These are phyloP conservation scores for Starmerella vitae DNA, from an alignment of 805 yeast species.

Conservation along the genomic window DNA sequence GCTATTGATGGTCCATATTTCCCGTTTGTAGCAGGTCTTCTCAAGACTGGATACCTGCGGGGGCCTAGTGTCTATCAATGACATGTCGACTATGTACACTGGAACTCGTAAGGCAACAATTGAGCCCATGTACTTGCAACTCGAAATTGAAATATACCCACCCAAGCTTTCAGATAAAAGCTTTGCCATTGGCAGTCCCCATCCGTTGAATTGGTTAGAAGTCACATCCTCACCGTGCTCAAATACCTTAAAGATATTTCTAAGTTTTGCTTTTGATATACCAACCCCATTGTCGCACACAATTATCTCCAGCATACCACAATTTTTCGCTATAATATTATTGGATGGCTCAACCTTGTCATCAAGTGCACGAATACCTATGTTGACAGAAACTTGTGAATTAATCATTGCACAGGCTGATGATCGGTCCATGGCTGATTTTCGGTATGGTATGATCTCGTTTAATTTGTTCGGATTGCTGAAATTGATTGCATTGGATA, in stretches of 20 bases:
- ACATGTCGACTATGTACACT: slow-evolving; percentile 1
- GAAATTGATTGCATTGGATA: slow-evolving; percentile 80
- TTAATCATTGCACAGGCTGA: neutral
- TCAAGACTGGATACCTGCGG: neutral
- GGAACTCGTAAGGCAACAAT: slow-evolving; percentile 17
- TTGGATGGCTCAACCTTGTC: neutral
- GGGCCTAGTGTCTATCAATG: neutral
- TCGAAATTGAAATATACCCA: slow-evolving; percentile 45
- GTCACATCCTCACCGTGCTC: slow-evolving; percentile 93
- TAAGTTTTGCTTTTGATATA: slow-evolving; percentile 64
- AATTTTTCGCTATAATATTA: neutral
- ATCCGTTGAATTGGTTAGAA: slow-evolving; percentile 84
- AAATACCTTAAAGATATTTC: slow-evolving; percentile 84
- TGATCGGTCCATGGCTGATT: neutral
- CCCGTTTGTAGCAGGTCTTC: neutral
- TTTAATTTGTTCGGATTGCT: slow-evolving; percentile 43
- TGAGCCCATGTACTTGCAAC: slow-evolving; percentile 21
- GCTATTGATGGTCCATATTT: neutral
- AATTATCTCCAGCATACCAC: slow-evolving; percentile 39
- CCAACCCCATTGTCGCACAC: slow-evolving; percentile 91
- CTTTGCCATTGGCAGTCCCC: slow-evolving; percentile 79
- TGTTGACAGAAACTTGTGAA: neutral
- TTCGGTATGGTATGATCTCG: neutral
- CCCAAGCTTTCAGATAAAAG: slow-evolving; percentile 82
- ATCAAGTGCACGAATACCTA: neutral